Evolutionary conservation across 2,329 filamentous ascomycete species (phyloP).

Genomic region (Zymoseptoria crescenta): DNA sequence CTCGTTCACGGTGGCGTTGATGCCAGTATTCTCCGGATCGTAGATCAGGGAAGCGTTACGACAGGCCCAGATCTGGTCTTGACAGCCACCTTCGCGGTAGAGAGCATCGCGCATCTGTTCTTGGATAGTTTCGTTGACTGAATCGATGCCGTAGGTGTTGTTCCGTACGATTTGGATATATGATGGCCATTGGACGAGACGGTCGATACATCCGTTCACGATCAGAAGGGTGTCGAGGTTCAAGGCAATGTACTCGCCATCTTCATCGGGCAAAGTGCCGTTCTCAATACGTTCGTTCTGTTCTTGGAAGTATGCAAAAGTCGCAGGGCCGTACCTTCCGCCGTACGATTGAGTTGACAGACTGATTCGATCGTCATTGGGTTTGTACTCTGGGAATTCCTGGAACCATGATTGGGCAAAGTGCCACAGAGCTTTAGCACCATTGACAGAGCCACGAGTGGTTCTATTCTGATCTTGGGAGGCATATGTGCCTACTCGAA

Average conservation of each 20-base stretch:
- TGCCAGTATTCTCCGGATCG: slow-evolving; percentile 29
- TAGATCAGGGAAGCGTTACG: slow-evolving; percentile 19
- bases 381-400: slow-evolving; percentile 55
- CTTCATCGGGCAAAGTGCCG: slow-evolving; percentile 38
- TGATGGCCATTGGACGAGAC: slow-evolving; percentile 39
- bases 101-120: slow-evolving; percentile 48
- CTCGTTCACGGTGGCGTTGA: slow-evolving; percentile 30
- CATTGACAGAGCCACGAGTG: slow-evolving; percentile 45
- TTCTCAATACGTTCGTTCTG: slow-evolving; percentile 48
- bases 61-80: slow-evolving; percentile 36
- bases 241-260: slow-evolving; percentile 33
- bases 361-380: neutral
- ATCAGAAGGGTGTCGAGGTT: slow-evolving; percentile 45
- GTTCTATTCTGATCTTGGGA: slow-evolving; percentile 38
- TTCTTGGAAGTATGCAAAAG: slow-evolving; percentile 48
- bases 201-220: slow-evolving; percentile 48
- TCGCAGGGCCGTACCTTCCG: slow-evolving; percentile 57
- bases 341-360: slow-evolving; percentile 21
- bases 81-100: slow-evolving; percentile 43
- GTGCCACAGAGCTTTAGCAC: slow-evolving; percentile 51
- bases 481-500: slow-evolving; percentile 46
- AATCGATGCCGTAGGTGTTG: slow-evolving; percentile 49
- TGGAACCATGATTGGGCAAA: slow-evolving; percentile 56
- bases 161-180: slow-evolving; percentile 48
- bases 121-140: slow-evolving; percentile 50